Evolutionary conservation across 2,329 filamentous ascomycete genomes (phyloP).

Genomic region (Penicillium palitans): DNA sequence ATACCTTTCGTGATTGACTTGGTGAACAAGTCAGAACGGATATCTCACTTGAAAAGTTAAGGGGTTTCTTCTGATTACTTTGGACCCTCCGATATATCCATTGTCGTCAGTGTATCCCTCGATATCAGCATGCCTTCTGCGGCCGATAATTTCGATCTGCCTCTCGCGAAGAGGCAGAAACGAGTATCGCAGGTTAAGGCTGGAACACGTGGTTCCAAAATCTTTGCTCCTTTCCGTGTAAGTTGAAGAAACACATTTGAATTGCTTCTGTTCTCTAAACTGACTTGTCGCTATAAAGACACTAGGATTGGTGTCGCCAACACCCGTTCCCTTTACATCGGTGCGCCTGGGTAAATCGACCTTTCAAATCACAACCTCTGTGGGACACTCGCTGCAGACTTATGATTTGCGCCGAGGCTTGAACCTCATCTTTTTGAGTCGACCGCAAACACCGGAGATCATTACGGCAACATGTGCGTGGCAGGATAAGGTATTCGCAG

Average conservation of each 20-base stretch:
- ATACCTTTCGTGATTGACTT: neutral
- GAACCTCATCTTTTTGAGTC: slow-evolving; percentile 88
- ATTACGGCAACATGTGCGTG: slow-evolving; percentile 88
- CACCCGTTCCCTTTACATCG: slow-evolving; percentile 83
- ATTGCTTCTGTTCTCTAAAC: slow-evolving; percentile 9
- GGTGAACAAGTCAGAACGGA: neutral
- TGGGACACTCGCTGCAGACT: slow-evolving; percentile 86
- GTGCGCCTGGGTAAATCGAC: slow-evolving; percentile 88
- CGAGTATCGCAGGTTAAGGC: slow-evolving; percentile 46
- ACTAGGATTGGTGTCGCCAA: slow-evolving; percentile 89
- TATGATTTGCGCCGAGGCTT: slow-evolving; percentile 90
- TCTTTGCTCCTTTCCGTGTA: slow-evolving; percentile 94
- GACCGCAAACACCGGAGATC: slow-evolving; percentile 79
- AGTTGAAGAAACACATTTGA: slow-evolving; percentile 32
- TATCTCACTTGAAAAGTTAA: neutral
- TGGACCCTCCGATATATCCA: neutral
- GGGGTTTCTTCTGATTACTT: neutral
- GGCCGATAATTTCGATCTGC: slow-evolving; percentile 58
- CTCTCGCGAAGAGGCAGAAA: slow-evolving; percentile 76
- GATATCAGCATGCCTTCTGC: slow-evolving; percentile 47
- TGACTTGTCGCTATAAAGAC: slow-evolving; percentile 60
- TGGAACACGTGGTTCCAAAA: slow-evolving; percentile 62
- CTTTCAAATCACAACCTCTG: slow-evolving; percentile 95
- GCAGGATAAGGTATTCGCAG: slow-evolving; percentile 84
- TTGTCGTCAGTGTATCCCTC: neutral